phyloP scores from a whole-genome alignment of 2,329 filamentous ascomycete species.

The Penicillium sp. region DNA sequence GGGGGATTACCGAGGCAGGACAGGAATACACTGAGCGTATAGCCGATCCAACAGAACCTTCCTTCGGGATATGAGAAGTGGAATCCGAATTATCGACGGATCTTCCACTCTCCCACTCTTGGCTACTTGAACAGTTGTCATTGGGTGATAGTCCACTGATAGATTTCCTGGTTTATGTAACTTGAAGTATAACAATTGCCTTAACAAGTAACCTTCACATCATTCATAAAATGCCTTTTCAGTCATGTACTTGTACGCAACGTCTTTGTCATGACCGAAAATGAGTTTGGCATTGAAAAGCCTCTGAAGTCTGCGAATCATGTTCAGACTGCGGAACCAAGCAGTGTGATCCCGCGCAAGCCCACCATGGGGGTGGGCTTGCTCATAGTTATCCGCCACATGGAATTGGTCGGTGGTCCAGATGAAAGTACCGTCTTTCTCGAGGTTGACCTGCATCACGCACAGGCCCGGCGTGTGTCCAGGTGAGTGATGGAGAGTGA shows the following conservation, averaged over 20 bases:
- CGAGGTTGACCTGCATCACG: conserved; percentile 37
- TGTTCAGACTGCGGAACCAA: neutral
- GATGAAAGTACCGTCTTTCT: conserved; percentile 37
- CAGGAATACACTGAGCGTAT: no score
- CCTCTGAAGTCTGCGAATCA: neutral
- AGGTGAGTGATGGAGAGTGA: conserved; percentile 36
- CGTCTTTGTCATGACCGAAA: neutral
- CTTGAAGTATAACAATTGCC: no score
- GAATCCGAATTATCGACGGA: no score
- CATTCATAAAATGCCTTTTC: neutral
- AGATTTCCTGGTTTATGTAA: no score
- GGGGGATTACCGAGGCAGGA: no score
- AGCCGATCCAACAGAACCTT: no score
- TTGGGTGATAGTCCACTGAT: no score
- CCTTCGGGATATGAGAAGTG: no score
- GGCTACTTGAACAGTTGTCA: no score
- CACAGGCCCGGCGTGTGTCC: conserved; percentile 38
- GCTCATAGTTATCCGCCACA: conserved; percentile 38
- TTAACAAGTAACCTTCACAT: neutral
- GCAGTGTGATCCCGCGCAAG: neutral
- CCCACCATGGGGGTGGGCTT: neutral
- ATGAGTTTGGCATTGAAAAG: neutral
- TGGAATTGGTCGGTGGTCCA: conserved; percentile 43
- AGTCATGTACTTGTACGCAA: neutral
- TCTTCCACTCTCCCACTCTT: no score